Conservation (phyloP, 805 yeast genomes). For the Candida taoyuanica region DNA sequence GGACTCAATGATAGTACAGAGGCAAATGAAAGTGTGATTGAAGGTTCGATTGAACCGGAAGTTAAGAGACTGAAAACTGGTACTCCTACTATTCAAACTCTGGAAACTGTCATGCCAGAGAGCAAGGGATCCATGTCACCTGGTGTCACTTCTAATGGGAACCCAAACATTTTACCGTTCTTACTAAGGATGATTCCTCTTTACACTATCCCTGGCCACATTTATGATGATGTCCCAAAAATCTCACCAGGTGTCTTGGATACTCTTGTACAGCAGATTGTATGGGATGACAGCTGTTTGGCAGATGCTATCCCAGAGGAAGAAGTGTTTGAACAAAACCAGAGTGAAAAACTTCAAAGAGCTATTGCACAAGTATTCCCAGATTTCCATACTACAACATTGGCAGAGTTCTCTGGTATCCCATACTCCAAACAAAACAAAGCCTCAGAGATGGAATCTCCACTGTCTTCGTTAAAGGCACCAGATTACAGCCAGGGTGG, state of each 20-base stretch:
- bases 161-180: conserved; percentile 64
- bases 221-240: conserved; percentile 36
- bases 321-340: conserved; percentile 2
- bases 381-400: conserved; percentile 20
- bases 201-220: conserved; percentile 53
- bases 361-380: conserved; percentile 28
- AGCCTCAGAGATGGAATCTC: conserved; percentile 18
- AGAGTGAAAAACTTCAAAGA: conserved; percentile 20
- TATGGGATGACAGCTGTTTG: conserved; percentile 25
- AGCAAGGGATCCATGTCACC: conserved; percentile 9
- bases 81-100: conserved; percentile 4
- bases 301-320: conserved; percentile 10
- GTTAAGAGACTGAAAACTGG: conserved; percentile 14
- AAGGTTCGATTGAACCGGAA: conserved; percentile 18
- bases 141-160: conserved; percentile 34
- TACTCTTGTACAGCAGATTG: conserved; percentile 25
- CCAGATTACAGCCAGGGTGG: conserved; percentile 8
- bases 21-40: conserved; percentile 1
- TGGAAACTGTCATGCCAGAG: conserved; percentile 1
- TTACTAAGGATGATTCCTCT: conserved; percentile 60
- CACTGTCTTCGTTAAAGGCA: conserved; percentile 15
- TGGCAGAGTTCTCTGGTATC: conserved; percentile 20
- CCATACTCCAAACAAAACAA: conserved; percentile 3
- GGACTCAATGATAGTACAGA: not conserved
- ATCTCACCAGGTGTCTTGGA: conserved; percentile 27